A percentile compares a stretch with the other conserved stretches of the same genome.
phyloP scores from a whole-genome alignment of 305 asterid species.

The Stenogyne calaminthoides region DNA sequence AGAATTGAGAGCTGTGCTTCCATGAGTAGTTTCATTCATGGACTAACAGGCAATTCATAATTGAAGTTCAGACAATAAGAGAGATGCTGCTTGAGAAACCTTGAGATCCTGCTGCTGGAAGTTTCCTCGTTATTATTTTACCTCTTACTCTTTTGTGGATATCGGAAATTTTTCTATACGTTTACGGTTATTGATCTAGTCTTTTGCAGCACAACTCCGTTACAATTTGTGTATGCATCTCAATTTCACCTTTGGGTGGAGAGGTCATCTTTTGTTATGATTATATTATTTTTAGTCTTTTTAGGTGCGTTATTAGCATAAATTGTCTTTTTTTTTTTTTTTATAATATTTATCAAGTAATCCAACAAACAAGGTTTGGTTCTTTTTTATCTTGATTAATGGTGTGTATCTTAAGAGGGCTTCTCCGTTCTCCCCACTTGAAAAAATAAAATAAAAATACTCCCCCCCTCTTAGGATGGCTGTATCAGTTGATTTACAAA shows the following conservation, averaged over 20 bases:
- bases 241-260: neutral
- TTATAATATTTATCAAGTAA: no score
- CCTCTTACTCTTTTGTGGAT: constrained; percentile 19
- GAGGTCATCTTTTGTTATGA: neutral
- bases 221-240: constrained; percentile 1
- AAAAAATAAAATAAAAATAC: no score
- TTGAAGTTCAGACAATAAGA: constrained; percentile 27
- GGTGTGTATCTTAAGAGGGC: neutral
- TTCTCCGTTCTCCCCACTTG: neutral
- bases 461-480: no score
- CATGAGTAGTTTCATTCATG: constrained; percentile 42
- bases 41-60: constrained; percentile 30
- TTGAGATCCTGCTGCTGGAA: constrained; percentile 4
- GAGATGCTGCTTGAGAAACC: constrained; percentile 28
- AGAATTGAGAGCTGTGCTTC: constrained; percentile 75
- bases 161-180: neutral
- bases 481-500: no score
- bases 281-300: neutral
- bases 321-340: no score
- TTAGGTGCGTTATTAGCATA: neutral
- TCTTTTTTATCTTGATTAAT: neutral
- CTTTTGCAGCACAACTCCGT: constrained; percentile 26
- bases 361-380: neutral
- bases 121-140: neutral
- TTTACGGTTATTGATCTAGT: constrained; percentile 14